phyloP scores from a whole-genome alignment of 805 yeast genomes.

The Schizosaccharomyces octosporus region DNA sequence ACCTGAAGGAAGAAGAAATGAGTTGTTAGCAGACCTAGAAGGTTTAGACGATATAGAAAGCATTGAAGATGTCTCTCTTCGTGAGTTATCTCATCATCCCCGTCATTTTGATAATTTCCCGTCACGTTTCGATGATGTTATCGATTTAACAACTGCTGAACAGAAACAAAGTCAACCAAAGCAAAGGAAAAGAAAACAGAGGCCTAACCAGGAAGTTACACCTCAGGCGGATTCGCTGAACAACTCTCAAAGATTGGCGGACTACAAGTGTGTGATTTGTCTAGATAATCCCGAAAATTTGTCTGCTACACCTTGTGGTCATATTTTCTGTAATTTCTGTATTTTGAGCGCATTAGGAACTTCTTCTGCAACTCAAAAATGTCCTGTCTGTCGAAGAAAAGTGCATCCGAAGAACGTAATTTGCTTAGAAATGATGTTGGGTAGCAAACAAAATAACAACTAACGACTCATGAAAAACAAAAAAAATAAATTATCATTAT shows the following conservation, averaged over 20 bases:
- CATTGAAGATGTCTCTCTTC: no score
- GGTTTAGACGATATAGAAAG: no score
- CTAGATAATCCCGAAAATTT: slow-evolving; percentile 12
- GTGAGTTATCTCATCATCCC: no score
- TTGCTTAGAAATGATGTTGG: not conserved
- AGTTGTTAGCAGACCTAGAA: no score
- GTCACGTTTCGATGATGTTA: not conserved
- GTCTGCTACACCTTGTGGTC: slow-evolving; percentile 16
- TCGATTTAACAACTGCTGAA: not conserved
- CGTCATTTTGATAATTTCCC: no score
- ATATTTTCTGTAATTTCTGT: slow-evolving; percentile 9
- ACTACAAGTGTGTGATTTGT: slow-evolving; percentile 13
- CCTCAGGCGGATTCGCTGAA: no score
- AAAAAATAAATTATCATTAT: no score
- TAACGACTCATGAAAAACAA: no score
- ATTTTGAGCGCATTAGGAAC: not conserved
- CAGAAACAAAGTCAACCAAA: not conserved
- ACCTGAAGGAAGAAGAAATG: no score
- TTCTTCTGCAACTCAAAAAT: not conserved
- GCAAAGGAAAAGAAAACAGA: not conserved
- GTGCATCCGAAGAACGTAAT: not conserved
- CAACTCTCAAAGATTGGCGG: not conserved
- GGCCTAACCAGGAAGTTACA: not conserved
- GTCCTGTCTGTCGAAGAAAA: slow-evolving; percentile 1
- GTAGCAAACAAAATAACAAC: not conserved